Base-by-base conservation (phyloP, 116 monocot genomes). In the Trichopus zeylanicus region DNA sequence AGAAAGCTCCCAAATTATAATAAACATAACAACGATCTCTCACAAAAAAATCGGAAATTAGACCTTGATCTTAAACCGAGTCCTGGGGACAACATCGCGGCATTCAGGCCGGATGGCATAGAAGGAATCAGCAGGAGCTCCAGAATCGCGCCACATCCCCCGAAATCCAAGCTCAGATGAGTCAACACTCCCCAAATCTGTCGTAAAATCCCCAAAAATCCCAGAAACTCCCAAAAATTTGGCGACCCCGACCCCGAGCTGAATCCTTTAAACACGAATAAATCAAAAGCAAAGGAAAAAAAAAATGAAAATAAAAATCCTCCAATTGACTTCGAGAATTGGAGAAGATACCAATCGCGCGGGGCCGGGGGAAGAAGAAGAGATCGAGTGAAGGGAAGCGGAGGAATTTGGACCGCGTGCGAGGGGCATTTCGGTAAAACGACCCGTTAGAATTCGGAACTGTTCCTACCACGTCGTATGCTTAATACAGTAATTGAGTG, bases 21-120 rank as follows among this genome's bases (percentile, higher is more conserved):
- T n/a, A n/a, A n/a, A n/a, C n/a, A n/a, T n/a, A n/a, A n/a, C n/a
- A n/a, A n/a, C n/a, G n/a, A n/a, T n/a, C n/a, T n/a, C n/a, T n/a
- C n/a, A 30, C 27, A 29, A 30, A 67, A 22, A 29, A 29, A 26
- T 33, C 61, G 32, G n/a, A 42, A 26, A 39, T 55, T 23, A 20
- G 29, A 88, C 93, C 93, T 81, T 93, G 57, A 93, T 88, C 79
- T 81, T 84, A 58, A 93, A 93, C 59, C 75, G 65, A 26, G 76
- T 88, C 78, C 84, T 85, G 23, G 88, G 81, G 1, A 81, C n/a
- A n/a, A n/a, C 74, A 30, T 88, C 93, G 18, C 12, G 53, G 65
- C 79, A 85, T 29, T 88, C 88, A 3, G 93, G 73, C 30, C 82
- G 73, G 35, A 84, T 61, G 31, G 62, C 71, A 35, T 92, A 92